Evolutionary conservation across 202 grass and related monocot species (phyloP), one percentile per base, ranked within the genome.

Genomic region (Schoenoplectus triqueter): DNA sequence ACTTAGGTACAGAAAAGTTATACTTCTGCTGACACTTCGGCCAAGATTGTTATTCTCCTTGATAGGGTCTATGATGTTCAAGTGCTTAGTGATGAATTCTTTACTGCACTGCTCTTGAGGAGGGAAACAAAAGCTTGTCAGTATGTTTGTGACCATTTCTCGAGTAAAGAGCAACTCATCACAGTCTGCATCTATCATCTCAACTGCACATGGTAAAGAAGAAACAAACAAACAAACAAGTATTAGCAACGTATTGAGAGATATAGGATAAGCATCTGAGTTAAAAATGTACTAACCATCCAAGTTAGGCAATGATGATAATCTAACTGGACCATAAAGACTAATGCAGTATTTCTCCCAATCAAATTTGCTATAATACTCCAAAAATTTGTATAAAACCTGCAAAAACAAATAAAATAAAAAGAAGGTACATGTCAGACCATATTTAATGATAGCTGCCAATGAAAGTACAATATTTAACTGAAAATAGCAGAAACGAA

Each of bases 301-400:
- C 88, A 78, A 71, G 47, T 98, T 86, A 73, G 96, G 93, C 85
- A 98, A 88, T 84, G 93, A 92, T 10, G 91, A 89, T 62, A 89
- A 80, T 82, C 81, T 85, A 90, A 90, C 84, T 83, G 96, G 93
- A 52, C 96, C 93, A 78, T 88, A 88, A 73, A 98, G 87, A 90
- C 91, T 94, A 78, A 98, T 85, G 86, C 93, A 92, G 88, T 94
- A 92, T 64, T 73, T 95, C 44, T 92, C 87, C 96, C 96, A 98
- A 80, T 98, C 96, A 78, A 98, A 98, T 75, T 90, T 98, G 86
- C 96, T 95, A 84, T 94, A 98, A 84, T 93, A 94, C 66, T 95
- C 95, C 89, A 98, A 89, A 95, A 98, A 98, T 82, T 87, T 98
- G 86, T 98, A 94, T 50, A 98, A 80, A 89, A 98, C 96, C 96